Base-by-base conservation (phyloP, 164 flowering plant species). In the Sedum album region DNA sequence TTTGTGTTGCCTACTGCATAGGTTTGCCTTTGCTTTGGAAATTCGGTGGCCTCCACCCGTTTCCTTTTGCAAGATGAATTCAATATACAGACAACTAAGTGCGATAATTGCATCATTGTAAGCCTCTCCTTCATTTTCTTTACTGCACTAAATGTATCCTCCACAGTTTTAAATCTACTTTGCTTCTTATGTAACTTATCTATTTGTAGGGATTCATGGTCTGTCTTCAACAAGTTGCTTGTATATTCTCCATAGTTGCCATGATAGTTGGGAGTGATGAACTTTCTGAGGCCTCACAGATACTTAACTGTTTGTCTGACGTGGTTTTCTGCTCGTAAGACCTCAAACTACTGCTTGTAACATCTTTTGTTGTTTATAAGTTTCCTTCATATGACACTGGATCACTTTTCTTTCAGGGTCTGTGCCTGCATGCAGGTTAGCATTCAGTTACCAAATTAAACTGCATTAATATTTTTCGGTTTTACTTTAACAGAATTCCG, bases 91-190 rank as follows among this genome's bases (percentile, higher is more conserved):
- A 86, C 89, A 65, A 86, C 91, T 20, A 69, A 82, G 60, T 88
- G 94, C 61, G 94, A 88, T 67, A 85, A 86, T 78, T 86, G 91
- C 86, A 88, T 88, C 30, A 85, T 88, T 74, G 94, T 88, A 86
- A 41, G 31, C 75, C 65, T 75, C 75, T 81, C 76, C 64, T 65
- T 74, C 68, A 26, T 30, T 5, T 30, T 57, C 62, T 28, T 3
- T 57, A 30, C 31, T 28, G 26, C 18, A 57, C 62, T 28, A 1
- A 57, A 57, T 55, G 31, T 25, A 6, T 55, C 60, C 25, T 55
- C 25, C 31, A 26, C 30, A 55, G 25, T n/a, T 57, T 57, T 57
- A 28, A 11, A 28, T 57, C 33, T 28, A 28, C 28, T 13, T 11
- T 5, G 35, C 62, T 25, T 28, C 33, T 57, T 28, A 57, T 33